Base-by-base conservation (phyloP, 2,329 filamentous ascomycete genomes). In the Rhinocladiella similis region DNA sequence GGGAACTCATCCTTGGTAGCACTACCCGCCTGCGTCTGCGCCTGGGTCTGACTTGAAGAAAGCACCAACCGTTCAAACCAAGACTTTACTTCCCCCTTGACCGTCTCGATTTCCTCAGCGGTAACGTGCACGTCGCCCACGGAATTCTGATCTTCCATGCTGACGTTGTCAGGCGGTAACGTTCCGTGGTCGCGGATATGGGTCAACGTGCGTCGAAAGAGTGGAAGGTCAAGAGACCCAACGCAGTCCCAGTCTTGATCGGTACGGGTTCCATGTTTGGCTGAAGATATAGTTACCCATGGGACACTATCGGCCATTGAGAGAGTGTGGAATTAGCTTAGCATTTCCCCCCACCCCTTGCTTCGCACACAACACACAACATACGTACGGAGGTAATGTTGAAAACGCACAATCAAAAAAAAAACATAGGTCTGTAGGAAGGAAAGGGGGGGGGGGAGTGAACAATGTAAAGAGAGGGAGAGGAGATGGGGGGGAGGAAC, bases 221-320 rank as follows among this genome's bases (percentile, higher is more conserved):
- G 81, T 0, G 82, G 77, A 25, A 96, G 80, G 63, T 92, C 83
- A 53, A 99, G 77, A 7, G 92, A 82, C 62, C 87, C 88, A 14
- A 90, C 78, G 66, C 92, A 96, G 73, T 99, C 94, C 93, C 94
- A 97, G 75, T 99, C 92, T 62, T 88, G 78, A 12, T 96, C 76
- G 13, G 81, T 84, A 50, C 72, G 64, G 33, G 56, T 59, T 49
- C 61, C 63, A 47, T 54, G 47, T 14, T 58, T 49, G 22, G 77
- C 76, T 14, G 80, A 69, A 1, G 78, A 74, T 38, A 83, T 83
- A 3, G 66, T 74, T 52, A 70, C 72, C 43, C 73, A 66, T 19
- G 77, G 77, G 51, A 80, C 76, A 61, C 73, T 76, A 43, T 47
- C 22, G 16, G 13, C 25, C 46, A 5, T 25, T 27, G 13, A 50